A percentile compares a stretch with the other conserved stretches of the same genome.
Evolutionary conservation across 768 basidiomycete genomes (phyloP).

Genomic region (Tulasnella sp.): DNA sequence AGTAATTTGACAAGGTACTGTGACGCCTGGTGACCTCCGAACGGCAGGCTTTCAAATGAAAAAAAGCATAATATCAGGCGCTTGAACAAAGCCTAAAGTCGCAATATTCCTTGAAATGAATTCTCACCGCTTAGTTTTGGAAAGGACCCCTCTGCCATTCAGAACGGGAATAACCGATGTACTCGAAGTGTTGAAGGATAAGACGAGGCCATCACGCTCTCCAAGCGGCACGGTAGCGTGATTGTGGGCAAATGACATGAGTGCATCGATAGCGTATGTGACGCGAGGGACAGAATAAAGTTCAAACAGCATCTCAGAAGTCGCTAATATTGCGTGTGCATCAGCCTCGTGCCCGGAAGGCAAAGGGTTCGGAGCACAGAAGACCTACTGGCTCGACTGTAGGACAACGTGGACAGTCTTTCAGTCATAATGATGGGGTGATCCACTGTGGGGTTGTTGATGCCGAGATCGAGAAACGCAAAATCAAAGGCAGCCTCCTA

Average conservation of each 20-base stretch:
- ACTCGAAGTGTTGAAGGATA: conserved; percentile 86
- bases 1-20: conserved; percentile 90
- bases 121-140: conserved; percentile 71
- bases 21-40: conserved; percentile 82
- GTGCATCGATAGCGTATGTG: conserved; percentile 77
- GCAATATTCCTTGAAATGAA: background rate
- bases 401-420: conserved; percentile 73
- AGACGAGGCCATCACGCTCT: conserved; percentile 62
- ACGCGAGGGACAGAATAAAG: conserved; percentile 78
- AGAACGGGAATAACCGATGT: conserved; percentile 87
- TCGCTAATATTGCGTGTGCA: conserved; percentile 42
- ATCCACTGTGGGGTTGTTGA: conserved; percentile 61
- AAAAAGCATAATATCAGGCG: background rate
- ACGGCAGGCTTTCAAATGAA: conserved; percentile 66
- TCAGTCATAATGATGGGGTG: conserved; percentile 95
- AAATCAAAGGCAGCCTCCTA: conserved; percentile 95
- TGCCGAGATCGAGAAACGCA: conserved; percentile 76
- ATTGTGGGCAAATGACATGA: conserved; percentile 89
- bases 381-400: conserved; percentile 72
- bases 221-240: conserved; percentile 35
- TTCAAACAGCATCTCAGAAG: conserved; percentile 95
- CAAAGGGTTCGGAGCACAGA: conserved; percentile 9
- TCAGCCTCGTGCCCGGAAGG: conserved; percentile 3
- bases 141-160: conserved; percentile 69
- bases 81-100: background rate